Conservation (phyloP, 2,329 filamentous ascomycete genomes). For the Anisogramma anomala region DNA sequence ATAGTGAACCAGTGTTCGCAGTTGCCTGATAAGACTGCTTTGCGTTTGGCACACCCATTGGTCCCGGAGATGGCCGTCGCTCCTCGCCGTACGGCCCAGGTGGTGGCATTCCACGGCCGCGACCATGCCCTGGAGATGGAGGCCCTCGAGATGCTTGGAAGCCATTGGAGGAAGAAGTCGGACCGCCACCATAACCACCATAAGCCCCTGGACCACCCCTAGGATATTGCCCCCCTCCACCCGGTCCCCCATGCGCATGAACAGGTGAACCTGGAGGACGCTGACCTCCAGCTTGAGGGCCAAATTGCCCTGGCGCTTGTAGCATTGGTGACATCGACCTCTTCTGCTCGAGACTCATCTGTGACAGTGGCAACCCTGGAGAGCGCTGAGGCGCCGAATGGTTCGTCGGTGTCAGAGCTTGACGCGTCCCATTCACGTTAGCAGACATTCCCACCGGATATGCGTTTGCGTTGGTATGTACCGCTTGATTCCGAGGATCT, state of each 20-base stretch:
- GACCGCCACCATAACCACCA: slow-evolving; percentile 3
- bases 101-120: slow-evolving; percentile 16
- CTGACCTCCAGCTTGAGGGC: slow-evolving; percentile 14
- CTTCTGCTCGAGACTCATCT: slow-evolving; percentile 28
- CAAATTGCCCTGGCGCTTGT: slow-evolving; percentile 23
- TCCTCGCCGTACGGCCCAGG: slow-evolving; percentile 13
- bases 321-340: slow-evolving; percentile 36
- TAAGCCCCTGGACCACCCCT: slow-evolving; percentile 7
- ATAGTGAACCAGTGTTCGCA: slow-evolving; percentile 2
- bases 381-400: slow-evolving; percentile 24
- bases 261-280: slow-evolving; percentile 22
- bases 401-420: slow-evolving; percentile 35
- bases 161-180: slow-evolving; percentile 15
- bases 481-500: slow-evolving; percentile 33
- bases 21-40: slow-evolving; percentile 6
- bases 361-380: slow-evolving; percentile 30
- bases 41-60: slow-evolving; percentile 5
- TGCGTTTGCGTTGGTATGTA: slow-evolving; percentile 37
- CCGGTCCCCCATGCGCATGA: slow-evolving; percentile 20
- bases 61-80: slow-evolving; percentile 8
- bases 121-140: slow-evolving; percentile 16
- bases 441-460: slow-evolving; percentile 39
- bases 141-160: slow-evolving; percentile 18
- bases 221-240: slow-evolving; percentile 12
- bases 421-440: slow-evolving; percentile 42